Conservation (phyloP, 441 rosid genomes). For the Pelargonium cotyledonis region DNA sequence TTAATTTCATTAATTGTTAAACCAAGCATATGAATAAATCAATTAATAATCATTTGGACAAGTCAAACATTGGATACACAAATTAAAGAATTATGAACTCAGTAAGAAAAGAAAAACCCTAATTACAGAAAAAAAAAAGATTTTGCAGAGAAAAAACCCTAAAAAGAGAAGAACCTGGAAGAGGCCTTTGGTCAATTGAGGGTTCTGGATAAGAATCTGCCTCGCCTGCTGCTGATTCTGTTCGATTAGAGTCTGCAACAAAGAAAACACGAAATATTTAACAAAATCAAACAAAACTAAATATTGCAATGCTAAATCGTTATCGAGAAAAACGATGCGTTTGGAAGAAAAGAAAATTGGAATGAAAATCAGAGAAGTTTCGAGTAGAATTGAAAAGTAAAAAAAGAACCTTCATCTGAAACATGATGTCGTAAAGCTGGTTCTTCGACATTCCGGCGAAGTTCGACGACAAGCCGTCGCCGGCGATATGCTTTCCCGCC, state of each 20-base stretch:
- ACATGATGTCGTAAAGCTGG: slow-evolving; percentile 88
- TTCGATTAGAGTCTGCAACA: slow-evolving; percentile 63
- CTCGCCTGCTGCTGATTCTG: slow-evolving; percentile 89
- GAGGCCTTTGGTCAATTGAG: slow-evolving; percentile 81
- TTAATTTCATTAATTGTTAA: no score
- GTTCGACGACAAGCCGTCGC: slow-evolving; percentile 61
- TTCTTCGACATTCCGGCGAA: slow-evolving; percentile 88
- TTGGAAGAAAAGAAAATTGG: slow-evolving; percentile 5
- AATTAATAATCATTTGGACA: no score
- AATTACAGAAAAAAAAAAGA: background rate
- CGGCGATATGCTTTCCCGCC: slow-evolving; percentile 61
- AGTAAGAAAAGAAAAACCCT: background rate
- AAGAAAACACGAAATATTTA: background rate
- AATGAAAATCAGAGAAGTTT: no score
- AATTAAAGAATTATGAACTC: background rate
- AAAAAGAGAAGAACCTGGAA: slow-evolving; percentile 55
- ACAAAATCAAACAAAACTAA: background rate
- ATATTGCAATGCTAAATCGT: background rate
- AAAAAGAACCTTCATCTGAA: slow-evolving; percentile 68
- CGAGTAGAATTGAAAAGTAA: no score
- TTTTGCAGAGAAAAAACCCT: background rate
- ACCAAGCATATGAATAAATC: no score
- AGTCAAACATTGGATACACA: no score
- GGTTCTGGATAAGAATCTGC: slow-evolving; percentile 74
- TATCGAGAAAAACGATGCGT: background rate